Percentiles rank a stretch among this genome's conserved stretches.
phyloP scores from a whole-genome alignment of 306 rosid species.

The Crotalaria pallida region DNA sequence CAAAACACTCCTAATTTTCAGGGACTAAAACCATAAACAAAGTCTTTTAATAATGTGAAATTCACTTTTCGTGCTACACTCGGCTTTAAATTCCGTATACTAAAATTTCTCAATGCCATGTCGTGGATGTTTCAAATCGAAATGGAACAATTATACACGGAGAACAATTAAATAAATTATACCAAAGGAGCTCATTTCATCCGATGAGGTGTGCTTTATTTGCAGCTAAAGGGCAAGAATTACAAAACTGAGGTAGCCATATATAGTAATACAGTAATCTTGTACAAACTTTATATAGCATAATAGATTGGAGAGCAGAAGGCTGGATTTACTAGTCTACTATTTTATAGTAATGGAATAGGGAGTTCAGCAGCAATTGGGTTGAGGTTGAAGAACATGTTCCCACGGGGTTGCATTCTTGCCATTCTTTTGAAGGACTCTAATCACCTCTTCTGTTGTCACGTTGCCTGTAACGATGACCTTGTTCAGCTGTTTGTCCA shows the following conservation, averaged over 20 bases:
- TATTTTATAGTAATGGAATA: background rate
- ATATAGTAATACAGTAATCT: background rate
- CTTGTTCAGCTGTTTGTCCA: constrained; percentile 62
- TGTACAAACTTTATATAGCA: background rate
- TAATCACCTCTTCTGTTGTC: constrained; percentile 56
- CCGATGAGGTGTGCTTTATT: background rate
- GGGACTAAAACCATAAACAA: no score
- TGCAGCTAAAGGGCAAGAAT: background rate
- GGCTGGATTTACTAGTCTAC: background rate
- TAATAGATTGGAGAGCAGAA: background rate
- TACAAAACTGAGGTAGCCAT: constrained; percentile 2
- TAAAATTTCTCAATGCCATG: no score
- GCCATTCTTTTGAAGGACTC: constrained; percentile 60
- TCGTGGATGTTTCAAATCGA: no score
- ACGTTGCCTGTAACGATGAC: constrained; percentile 73
- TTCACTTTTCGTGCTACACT: no score
- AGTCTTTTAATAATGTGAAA: background rate
- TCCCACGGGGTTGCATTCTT: constrained; percentile 64
- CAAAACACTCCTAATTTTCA: no score
- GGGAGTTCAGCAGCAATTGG: constrained; percentile 22
- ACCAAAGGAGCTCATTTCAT: no score
- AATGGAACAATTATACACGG: background rate
- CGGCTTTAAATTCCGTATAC: no score
- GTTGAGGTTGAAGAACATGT: constrained; percentile 15
- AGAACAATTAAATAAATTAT: no score